Evolutionary conservation across 2,329 filamentous ascomycete genomes (phyloP).

Genomic region (Exophiala calicioides): DNA sequence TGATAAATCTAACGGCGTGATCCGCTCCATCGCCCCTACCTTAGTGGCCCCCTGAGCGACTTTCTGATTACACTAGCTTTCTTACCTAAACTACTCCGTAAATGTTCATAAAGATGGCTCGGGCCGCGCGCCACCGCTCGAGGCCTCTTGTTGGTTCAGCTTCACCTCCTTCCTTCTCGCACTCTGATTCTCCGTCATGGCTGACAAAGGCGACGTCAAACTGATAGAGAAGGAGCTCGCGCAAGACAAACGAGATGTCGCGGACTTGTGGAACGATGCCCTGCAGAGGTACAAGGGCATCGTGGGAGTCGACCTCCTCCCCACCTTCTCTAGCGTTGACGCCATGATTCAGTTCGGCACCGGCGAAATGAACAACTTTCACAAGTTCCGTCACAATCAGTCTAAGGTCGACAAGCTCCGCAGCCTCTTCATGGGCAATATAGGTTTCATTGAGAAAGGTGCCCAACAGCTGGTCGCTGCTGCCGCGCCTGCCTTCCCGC

Average conservation of each 20-base stretch:
- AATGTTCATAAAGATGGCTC: too few relatives aligned
- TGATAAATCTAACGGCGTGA: too few relatives aligned
- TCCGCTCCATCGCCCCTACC: too few relatives aligned
- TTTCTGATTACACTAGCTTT: too few relatives aligned
- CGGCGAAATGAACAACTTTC: constrained; percentile 10
- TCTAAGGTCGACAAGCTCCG: constrained; percentile 18
- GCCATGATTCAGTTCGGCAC: constrained; percentile 13
- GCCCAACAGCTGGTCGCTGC: constrained; percentile 12
- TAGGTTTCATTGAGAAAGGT: constrained; percentile 14
- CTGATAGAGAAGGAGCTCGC: constrained; percentile 2
- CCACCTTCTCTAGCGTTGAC: constrained; percentile 4
- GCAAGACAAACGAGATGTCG: constrained; percentile 12
- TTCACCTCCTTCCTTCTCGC: too few relatives aligned
- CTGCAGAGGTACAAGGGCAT: constrained; percentile 16
- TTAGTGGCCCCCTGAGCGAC: too few relatives aligned
- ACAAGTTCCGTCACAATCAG: constrained; percentile 15
- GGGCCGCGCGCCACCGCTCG: too few relatives aligned
- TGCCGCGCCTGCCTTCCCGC: constrained; percentile 15
- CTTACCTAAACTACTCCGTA: too few relatives aligned
- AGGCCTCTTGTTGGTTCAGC: too few relatives aligned
- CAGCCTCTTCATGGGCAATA: constrained; percentile 10
- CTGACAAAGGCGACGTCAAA: neutral
- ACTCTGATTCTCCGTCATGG: constrained; percentile 14
- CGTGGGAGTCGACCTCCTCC: constrained; percentile 5
- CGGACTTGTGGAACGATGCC: constrained; percentile 14